These are phyloP conservation scores for Eucommia ulmoides DNA, from an alignment of 257 asterid species.

Conservation along the genomic window DNA sequence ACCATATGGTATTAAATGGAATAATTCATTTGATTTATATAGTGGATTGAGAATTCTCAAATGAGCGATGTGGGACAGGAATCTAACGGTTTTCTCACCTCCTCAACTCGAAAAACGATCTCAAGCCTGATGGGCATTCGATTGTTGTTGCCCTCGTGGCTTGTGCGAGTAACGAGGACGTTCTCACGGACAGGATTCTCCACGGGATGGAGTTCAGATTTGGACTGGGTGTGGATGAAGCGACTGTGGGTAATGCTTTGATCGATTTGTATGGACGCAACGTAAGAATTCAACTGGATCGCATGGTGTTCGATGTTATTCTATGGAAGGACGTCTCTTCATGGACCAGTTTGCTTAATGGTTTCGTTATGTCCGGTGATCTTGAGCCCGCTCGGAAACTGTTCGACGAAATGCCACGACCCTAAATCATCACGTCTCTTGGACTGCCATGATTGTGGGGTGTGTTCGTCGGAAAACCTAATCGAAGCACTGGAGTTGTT, in stretches of 20 bases:
- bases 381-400: conserved; percentile 32
- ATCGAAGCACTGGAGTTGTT: conserved; percentile 47
- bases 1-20: too few species aligned
- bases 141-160: conserved; percentile 58
- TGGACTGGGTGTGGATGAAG: conserved; percentile 25
- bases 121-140: conserved; percentile 53
- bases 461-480: conserved; percentile 39
- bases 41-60: too few species aligned
- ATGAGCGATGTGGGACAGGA: too few species aligned
- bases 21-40: too few species aligned
- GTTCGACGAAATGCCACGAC: conserved; percentile 54
- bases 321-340: conserved; percentile 43
- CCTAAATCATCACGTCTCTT: conserved; percentile 59
- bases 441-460: conserved; percentile 85
- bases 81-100: too few species aligned
- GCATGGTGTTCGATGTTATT: conserved; percentile 30
- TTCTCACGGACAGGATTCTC: conserved; percentile 33
- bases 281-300: conserved; percentile 29
- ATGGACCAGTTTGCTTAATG: conserved; percentile 72
- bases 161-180: conserved; percentile 40
- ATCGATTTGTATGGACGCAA: conserved; percentile 62
- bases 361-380: conserved; percentile 36
- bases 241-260: conserved; percentile 44
- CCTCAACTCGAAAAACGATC: too few species aligned
- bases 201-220: conserved; percentile 48